phyloP scores from a whole-genome alignment of 23 red algal species.

The Agarophyton chilense region DNA sequence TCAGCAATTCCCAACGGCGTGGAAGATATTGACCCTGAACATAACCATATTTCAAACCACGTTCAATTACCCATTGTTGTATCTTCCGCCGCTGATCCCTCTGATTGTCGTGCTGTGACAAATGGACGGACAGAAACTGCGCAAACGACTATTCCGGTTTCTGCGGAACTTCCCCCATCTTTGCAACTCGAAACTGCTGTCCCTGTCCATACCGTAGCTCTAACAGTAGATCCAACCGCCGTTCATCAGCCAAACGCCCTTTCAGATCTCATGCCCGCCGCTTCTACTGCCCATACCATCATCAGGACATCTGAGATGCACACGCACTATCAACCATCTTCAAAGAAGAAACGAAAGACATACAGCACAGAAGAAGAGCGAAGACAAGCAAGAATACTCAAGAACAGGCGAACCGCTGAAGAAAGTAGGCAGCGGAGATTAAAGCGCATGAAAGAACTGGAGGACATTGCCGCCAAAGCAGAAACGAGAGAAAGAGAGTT shows the following conservation, averaged over 20 bases:
- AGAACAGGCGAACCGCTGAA: constrained; percentile 76
- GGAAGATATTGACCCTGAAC: neutral
- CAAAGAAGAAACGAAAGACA: constrained; percentile 58
- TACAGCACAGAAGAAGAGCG: constrained; percentile 77
- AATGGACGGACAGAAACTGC: neutral
- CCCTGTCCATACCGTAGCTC: constrained; percentile 21
- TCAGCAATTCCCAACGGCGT: neutral
- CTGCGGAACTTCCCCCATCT: neutral
- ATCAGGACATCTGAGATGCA: neutral
- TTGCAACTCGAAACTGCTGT: constrained; percentile 8
- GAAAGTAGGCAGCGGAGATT: constrained; percentile 70
- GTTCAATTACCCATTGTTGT: neutral
- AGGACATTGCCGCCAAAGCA: constrained; percentile 24
- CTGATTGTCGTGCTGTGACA: neutral
- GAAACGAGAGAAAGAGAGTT: constrained; percentile 58
- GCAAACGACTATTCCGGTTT: neutral
- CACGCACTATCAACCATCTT: neutral
- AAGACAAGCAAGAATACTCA: constrained; percentile 64
- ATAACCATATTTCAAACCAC: constrained; percentile 1
- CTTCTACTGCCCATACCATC: constrained; percentile 5
- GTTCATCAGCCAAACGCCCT: constrained; percentile 5
- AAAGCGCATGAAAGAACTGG: constrained; percentile 72
- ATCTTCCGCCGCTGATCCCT: neutral
- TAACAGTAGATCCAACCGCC: constrained; percentile 16
- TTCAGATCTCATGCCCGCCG: constrained; percentile 23